Evolutionary conservation across 805 yeast genomes (phyloP).

Genomic region (Cyberlindnera nakhonratchasimensis): DNA sequence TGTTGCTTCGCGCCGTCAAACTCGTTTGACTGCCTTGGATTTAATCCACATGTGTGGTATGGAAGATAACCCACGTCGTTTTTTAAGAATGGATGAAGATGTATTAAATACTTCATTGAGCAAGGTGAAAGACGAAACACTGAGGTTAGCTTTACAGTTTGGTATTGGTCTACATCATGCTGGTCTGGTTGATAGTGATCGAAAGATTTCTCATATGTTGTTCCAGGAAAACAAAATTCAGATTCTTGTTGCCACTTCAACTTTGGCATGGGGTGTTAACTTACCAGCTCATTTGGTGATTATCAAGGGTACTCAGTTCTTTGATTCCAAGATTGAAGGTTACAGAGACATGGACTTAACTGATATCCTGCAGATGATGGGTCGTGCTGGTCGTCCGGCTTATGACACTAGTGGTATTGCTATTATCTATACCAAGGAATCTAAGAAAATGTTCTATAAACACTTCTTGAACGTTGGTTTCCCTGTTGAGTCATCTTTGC

Average conservation of each 20-base stretch:
- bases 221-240: slow-evolving; percentile 81
- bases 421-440: slow-evolving; percentile 79
- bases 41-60: slow-evolving; percentile 68
- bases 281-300: slow-evolving; percentile 96
- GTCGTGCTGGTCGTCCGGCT: slow-evolving; percentile 99
- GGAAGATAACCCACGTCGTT: slow-evolving; percentile 53
- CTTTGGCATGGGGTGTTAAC: slow-evolving; percentile 99
- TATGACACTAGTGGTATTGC: slow-evolving; percentile 92
- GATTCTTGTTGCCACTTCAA: slow-evolving; percentile 92
- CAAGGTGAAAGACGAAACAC: slow-evolving; percentile 69
- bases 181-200: slow-evolving; percentile 87
- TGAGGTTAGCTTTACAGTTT: slow-evolving; percentile 68
- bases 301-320: slow-evolving; percentile 94
- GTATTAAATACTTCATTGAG: slow-evolving; percentile 57
- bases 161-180: slow-evolving; percentile 98
- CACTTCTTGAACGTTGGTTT: slow-evolving; percentile 89
- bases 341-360: slow-evolving; percentile 89
- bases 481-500: slow-evolving; percentile 86
- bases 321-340: slow-evolving; percentile 92
- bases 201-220: slow-evolving; percentile 84
- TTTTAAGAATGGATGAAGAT: slow-evolving; percentile 54
- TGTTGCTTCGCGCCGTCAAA: slow-evolving; percentile 95
- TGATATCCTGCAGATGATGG: slow-evolving; percentile 96
- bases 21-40: slow-evolving; percentile 77
- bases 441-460: slow-evolving; percentile 79